Base-by-base conservation (phyloP, 768 basidiomycete species). In the Artomyces pyxidatus region DNA sequence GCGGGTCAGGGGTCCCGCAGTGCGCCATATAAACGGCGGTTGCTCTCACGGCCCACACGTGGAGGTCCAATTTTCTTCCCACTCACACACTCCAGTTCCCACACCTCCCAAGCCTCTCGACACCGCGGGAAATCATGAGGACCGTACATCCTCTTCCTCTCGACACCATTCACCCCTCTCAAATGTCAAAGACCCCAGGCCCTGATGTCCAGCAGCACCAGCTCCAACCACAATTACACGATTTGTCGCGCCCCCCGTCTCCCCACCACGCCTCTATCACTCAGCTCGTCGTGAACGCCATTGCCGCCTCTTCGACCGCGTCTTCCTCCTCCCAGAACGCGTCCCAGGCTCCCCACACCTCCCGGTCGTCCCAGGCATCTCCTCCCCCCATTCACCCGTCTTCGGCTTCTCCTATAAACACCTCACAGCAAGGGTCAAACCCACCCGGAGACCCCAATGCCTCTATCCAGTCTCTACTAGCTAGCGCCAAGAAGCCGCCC, bases 61-160 rank as follows among this genome's bases (percentile, higher is more conserved):
- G 62, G 61, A 63, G 54, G 54, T 43, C 21, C 28, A 47, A 58
- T 52, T 54, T 71, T 73, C 71, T 72, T 72, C 71, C 72, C 71
- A 73, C 70, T 63, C 64, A 59, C 62, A 61, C 61, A 60, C 66
- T 67, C 61, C 61, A 62, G 63, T 73, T 73, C 72, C 71, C 71
- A 73, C 71, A 73, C 68, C 65, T 61, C 62, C 40, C 30, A 35
- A 46, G 35, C 40, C 46, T 52, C 39, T 48, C 37, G 61, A 64
- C 63, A 60, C 62, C 63, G 60, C 69, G 65, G 68, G 70, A 65
- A 69, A 67, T 53, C 61, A 69, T 69, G 68, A 69, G 68, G 69
- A 69, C 68, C 0, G 71, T 69, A 43, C 70, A 70, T 60, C 57
- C 73, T 76, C 14, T 75, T 80, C 53, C 78, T 61, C 65, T 72